These are phyloP conservation scores for Cladosporium austrohemisphaericum DNA, from an alignment of 2,329 filamentous ascomycete genomes.

Conservation along the genomic window DNA sequence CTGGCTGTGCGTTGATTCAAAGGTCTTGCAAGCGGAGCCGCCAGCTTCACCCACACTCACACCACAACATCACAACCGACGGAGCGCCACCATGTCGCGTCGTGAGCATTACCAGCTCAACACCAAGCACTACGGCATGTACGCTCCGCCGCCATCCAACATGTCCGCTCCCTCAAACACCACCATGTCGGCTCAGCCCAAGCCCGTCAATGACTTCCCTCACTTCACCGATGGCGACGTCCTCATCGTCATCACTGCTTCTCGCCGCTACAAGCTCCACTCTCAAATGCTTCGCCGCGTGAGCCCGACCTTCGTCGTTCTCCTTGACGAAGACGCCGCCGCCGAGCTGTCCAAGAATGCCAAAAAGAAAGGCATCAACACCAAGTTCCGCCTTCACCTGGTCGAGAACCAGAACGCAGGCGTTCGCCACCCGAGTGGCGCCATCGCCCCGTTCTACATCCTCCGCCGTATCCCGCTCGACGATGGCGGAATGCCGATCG, in stretches of 20 bases:
- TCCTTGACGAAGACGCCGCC: constrained; percentile 25
- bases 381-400: constrained; percentile 25
- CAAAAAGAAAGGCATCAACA: constrained; percentile 22
- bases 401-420: constrained; percentile 19
- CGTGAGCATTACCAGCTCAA: constrained; percentile 15
- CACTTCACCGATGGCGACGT: constrained; percentile 40
- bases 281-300: constrained; percentile 32
- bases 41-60: no score
- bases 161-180: background rate
- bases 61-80: no score
- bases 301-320: constrained; percentile 21
- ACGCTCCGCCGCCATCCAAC: background rate
- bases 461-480: constrained; percentile 20
- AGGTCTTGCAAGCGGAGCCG: no score
- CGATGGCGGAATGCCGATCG: constrained; percentile 18
- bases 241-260: constrained; percentile 34
- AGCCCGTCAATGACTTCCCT: constrained; percentile 30
- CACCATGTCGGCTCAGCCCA: no score
- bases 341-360: constrained; percentile 30
- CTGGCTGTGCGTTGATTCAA: no score
- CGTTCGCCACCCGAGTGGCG: background rate
- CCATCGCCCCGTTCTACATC: background rate
- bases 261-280: constrained; percentile 39
- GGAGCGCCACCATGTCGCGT: constrained; percentile 13
- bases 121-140: background rate